Evolutionary conservation across 2,329 filamentous ascomycete genomes (phyloP), one percentile per base, ranked within the genome.

Genomic region (Clonostachys chloroleuca): DNA sequence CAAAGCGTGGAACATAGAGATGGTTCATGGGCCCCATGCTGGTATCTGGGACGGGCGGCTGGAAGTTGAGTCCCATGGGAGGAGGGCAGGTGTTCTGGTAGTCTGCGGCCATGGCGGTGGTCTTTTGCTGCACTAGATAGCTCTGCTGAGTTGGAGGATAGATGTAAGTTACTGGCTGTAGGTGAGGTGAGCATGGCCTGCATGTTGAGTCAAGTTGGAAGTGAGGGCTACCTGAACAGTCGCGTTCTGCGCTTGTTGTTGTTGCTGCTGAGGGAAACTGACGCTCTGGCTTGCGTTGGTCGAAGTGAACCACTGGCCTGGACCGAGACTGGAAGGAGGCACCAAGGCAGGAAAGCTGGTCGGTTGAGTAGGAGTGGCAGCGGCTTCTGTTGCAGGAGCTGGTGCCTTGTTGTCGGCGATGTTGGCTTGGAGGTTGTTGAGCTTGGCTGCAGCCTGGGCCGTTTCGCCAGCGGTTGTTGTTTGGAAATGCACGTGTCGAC

Each of bases 11-110:
- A 45, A 77, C 63, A 54, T 81, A 83, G 17, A 72, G 70, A 52
- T 84, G 78, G 30, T 70, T 57, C 48, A 77, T 76, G 3, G 77
- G 73, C 5, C 80, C 81, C 57, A 73, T 70, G 40, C 74, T 75
- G 14, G 78, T 81, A 53, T 81, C 77, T 5, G 78, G 77, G 14
- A 80, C 77, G 30, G 76, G 79, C 1, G 80, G 81, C 56, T 83
- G 76, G 55, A 77, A 83, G 59, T 78, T 73, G 44, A 76, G 59
- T 46, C 74, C 74, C 43, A 57, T 57, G 33, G 65, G 60, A 40
- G 69, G 66, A n/a, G 54, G 58, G n/a, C 16, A 33, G n/a, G 64
- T 52, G 53, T 71, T 70, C 51, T 65, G 63, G 54, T 77, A 75
- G 49, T 67, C 65, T 46, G 63, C 64, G 45, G 63, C 65, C 67